Base-by-base conservation (phyloP, 129 eudicot genomes). In the Flaveria linearis region DNA sequence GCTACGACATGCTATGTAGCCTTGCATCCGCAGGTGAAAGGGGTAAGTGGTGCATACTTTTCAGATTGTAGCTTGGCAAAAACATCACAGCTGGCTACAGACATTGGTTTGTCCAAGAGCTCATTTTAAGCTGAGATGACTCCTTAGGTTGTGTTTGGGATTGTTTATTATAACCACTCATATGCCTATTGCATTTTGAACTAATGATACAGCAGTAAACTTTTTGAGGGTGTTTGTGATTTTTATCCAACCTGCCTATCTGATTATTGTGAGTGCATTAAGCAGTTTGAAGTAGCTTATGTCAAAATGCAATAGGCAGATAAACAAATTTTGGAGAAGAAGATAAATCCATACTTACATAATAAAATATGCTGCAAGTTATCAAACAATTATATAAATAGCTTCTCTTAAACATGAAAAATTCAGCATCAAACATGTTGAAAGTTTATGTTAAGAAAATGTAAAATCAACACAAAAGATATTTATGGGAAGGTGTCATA, bases 1-100 rank as follows among this genome's bases (percentile, higher is more conserved):
- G 85, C 92, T 14, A 88, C 92, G 1, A 83, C 92, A 69, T 88
- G 92, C 67, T 88, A 85, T 42, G 85, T 88, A 42, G 90, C 92
- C 49, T 33, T 88, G 75, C 84, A 85, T 65, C 87, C 89, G 3
- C 82, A 83, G 49, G 85, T 88, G 65, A 83, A 85, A 77, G 89
- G 89, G 52, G 74, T 83, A 10, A 88, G 87, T 11, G 92, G 92
- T 51, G 80, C 68, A 74, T 88, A 88, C 68, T 87, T 87, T 69
- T 58, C 61, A 14, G 87, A 88, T 67, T 82, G 84, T 77, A 88
- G 85, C 62, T 60, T 88, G 78, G 92, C 84, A 11, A 83, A 78
- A 36, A 75, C 82, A 13, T 65, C 81, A 33, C 7, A 76, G 14
- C 69, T 41, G 77, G 92, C 68, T 63, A 68, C 47, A 66, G 89